These are phyloP conservation scores for Boletus rufocinnamomeus DNA, from an alignment of 768 basidiomycete species.

Conservation along the genomic window DNA sequence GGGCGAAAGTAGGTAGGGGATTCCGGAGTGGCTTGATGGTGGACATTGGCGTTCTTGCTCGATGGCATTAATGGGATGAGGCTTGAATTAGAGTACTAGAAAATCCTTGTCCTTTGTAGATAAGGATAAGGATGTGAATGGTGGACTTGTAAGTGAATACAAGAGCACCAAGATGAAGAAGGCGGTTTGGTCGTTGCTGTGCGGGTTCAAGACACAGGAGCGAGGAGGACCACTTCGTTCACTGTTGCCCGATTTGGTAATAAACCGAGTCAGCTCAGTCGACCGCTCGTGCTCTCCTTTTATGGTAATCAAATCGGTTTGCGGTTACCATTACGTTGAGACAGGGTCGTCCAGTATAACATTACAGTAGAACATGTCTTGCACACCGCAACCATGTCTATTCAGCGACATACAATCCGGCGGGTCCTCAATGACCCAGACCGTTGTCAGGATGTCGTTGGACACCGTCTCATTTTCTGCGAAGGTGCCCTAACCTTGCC, in stretches of 20 bases:
- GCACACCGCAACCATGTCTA: not conserved
- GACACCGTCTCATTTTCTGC: not conserved
- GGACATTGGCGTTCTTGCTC: constrained; percentile 27
- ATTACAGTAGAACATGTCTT: not conserved
- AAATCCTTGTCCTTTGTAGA: constrained; percentile 23
- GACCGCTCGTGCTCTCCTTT: constrained; percentile 13
- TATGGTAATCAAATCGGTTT: constrained; percentile 8
- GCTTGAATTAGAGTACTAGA: constrained; percentile 17
- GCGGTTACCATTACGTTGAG: not conserved
- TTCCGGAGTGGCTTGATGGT: constrained; percentile 23
- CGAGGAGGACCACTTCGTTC: constrained; percentile 5
- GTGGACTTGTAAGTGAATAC: constrained; percentile 37
- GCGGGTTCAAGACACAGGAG: constrained; percentile 28
- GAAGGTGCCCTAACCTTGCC: not conserved
- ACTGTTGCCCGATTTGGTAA: constrained; percentile 15
- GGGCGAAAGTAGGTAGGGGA: constrained; percentile 27
- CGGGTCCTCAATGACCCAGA: not conserved
- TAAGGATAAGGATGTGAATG: constrained; percentile 14
- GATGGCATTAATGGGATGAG: constrained; percentile 34
- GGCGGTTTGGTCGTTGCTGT: constrained; percentile 26
- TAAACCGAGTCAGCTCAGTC: constrained; percentile 24
- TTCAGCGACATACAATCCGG: not conserved
- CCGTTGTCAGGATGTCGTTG: not conserved
- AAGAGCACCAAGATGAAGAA: constrained; percentile 27
- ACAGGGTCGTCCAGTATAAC: not conserved